phyloP scores from a whole-genome alignment of 1,284 basidiomycete species.

The Malassezia pachydermatis region DNA sequence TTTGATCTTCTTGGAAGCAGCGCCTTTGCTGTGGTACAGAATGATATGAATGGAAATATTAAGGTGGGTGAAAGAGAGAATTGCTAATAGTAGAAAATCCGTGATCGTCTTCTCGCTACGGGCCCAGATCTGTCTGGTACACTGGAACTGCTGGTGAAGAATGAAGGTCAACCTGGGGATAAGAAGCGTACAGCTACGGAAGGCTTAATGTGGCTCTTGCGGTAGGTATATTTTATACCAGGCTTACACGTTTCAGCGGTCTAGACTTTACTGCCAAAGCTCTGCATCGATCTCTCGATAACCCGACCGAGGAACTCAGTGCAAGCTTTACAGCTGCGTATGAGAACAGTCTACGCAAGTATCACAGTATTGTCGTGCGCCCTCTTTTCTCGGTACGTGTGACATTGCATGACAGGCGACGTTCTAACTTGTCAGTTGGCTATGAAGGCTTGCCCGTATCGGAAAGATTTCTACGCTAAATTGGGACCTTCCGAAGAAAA shows the following conservation, averaged over 20 bases:
- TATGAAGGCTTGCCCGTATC: constrained; percentile 92
- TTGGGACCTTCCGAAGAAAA: constrained; percentile 64
- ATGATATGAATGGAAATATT: constrained; percentile 86
- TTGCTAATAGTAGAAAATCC: constrained; percentile 52
- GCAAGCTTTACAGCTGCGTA: constrained; percentile 74
- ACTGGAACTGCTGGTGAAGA: constrained; percentile 71
- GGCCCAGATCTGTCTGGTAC: constrained; percentile 57
- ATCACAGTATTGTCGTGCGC: constrained; percentile 79
- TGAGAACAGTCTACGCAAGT: constrained; percentile 67
- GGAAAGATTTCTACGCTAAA: constrained; percentile 77
- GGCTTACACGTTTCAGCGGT: constrained; percentile 53
- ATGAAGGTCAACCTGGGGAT: constrained; percentile 63
- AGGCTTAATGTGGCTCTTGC: constrained; percentile 81
- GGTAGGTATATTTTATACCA: constrained; percentile 44
- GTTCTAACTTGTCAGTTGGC: constrained; percentile 61
- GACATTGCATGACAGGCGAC: not conserved
- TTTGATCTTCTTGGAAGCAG: constrained; percentile 88
- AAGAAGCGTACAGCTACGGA: constrained; percentile 81
- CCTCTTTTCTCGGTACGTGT: constrained; percentile 59
- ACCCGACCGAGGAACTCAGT: constrained; percentile 63
- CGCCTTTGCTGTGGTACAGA: constrained; percentile 75
- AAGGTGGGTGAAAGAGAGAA: constrained; percentile 37
- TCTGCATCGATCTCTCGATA: constrained; percentile 62
- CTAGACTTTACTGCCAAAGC: constrained; percentile 82
- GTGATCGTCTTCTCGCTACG: constrained; percentile 65